phyloP scores from a whole-genome alignment of 139 green algal genomes.

The Chlamydomonas asymmetrica region DNA sequence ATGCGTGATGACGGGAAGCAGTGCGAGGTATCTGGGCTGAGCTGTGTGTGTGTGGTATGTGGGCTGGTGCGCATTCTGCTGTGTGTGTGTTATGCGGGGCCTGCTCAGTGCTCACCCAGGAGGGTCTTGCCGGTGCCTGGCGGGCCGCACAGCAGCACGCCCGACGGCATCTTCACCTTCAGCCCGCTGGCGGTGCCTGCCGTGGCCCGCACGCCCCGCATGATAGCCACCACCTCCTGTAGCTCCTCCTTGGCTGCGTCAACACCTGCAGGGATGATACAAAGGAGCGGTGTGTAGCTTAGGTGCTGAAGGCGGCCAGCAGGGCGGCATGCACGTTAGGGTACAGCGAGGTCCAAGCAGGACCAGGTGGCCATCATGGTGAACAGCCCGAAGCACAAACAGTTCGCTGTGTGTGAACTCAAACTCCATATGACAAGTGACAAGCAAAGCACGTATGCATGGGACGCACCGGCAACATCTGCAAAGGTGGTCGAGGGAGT shows the following conservation, averaged over 20 bases:
- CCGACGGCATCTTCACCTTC: conserved; percentile 65
- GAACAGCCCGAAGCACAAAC: too few relatives aligned
- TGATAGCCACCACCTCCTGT: conserved; percentile 55
- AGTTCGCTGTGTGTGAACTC: too few relatives aligned
- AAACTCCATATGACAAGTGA: not conserved
- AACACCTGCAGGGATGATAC: conserved; percentile 79
- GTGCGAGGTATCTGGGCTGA: too few relatives aligned
- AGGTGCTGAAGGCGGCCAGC: not conserved
- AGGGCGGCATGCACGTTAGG: too few relatives aligned
- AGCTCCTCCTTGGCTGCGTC: conserved; percentile 88
- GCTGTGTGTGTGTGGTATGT: too few relatives aligned
- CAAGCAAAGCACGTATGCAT: not conserved
- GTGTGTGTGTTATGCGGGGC: too few relatives aligned
- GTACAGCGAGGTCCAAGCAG: too few relatives aligned
- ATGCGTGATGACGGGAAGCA: too few relatives aligned
- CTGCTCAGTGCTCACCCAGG: conserved; percentile 54
- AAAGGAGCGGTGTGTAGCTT: not conserved
- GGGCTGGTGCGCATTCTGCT: too few relatives aligned
- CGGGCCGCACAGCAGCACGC: conserved; percentile 79
- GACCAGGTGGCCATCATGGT: too few relatives aligned
- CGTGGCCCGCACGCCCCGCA: conserved; percentile 7
- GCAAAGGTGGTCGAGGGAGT: conserved; percentile 63
- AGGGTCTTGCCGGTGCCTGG: conserved; percentile 88
- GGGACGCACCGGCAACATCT: conserved; percentile 75
- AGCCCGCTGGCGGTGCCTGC: not conserved